Base-by-base conservation (phyloP, 495 filamentous ascomycete species). In the Aspergillus indologenus region DNA sequence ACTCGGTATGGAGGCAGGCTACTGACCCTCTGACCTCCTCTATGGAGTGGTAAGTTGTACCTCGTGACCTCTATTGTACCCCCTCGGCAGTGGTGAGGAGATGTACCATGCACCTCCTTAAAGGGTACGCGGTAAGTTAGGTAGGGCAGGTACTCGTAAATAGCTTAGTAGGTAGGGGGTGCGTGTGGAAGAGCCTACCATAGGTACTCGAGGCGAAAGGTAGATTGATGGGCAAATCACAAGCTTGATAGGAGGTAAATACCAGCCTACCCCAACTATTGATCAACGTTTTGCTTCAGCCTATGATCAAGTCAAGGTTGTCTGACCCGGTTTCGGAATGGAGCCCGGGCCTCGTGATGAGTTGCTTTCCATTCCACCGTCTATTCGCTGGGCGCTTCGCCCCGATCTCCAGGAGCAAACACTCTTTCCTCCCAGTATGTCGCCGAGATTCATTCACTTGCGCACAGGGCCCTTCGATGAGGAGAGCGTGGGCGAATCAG, bases 311-410 rank as follows among this genome's bases (percentile, higher is more conserved):
- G 26, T 29, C 26, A 29, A 9, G 26, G 26, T 29, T 29, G 26
- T 26, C 47, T 50, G 47, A 24, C 22, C 8, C 47, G 47, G 47
- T 26, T 17, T 50, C 17, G 26, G 47, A 50, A 50, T 24, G 47
- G 47, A 22, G 47, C 47, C 47, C 47, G 22, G 47, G 15, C 47
- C 47, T 50, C 47, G 20, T 24, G 47, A 50, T 50, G 47, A 48
- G 18, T 14, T 29, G 7, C n/a, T 19, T 17, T 29, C 47, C 47
- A 12, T 26, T 17, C 22, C 22, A 12, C 47, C 2, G 3, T 17
- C 46, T 2, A 24, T 24, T 49, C 19, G 45, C 18, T 47, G 45
- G 45, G 9, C 8, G 19, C 19, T 18, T 20, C n/a, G 5, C 18
- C 8, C n/a, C 14, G 19, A 8, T n/a, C 23, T 12, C 11, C 11